Evolutionary conservation across 352 stramenopile species (phyloP).

Genomic region (Globisporangium iwayamae): DNA sequence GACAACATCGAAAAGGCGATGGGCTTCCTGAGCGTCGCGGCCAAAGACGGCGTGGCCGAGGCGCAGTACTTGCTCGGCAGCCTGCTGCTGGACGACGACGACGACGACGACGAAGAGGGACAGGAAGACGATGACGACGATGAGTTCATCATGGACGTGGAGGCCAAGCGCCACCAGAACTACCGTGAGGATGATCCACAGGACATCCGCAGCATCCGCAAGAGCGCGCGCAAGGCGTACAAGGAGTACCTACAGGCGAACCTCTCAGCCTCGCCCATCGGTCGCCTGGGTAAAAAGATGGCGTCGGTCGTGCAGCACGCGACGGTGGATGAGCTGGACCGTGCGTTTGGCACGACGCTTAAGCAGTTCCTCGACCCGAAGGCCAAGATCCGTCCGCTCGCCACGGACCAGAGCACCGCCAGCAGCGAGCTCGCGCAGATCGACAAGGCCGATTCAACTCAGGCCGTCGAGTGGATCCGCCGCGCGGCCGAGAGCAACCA

Average conservation of each 20-base stretch:
- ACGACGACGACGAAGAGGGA: constrained; percentile 23
- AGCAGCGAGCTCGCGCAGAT: constrained; percentile 19
- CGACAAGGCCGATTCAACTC: constrained; percentile 47
- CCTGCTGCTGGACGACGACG: constrained; percentile 47
- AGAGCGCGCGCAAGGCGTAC: constrained; percentile 71
- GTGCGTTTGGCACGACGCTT: constrained; percentile 68
- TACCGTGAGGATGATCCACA: constrained; percentile 40
- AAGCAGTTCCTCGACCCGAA: constrained; percentile 65
- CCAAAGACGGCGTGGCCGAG: constrained; percentile 59
- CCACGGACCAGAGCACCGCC: constrained; percentile 21
- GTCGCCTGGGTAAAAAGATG: constrained; percentile 23
- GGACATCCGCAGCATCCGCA: constrained; percentile 76
- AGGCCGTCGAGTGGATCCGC: constrained; percentile 78
- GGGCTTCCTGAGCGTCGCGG: constrained; percentile 54
- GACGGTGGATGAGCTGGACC: constrained; percentile 54
- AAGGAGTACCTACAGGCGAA: constrained; percentile 64
- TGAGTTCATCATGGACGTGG: constrained; percentile 59
- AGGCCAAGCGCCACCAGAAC: constrained; percentile 59
- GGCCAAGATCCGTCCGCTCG: constrained; percentile 44
- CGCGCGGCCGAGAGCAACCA: constrained; percentile 72
- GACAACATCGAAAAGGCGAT: constrained; percentile 59
- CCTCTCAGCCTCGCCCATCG: constrained; percentile 17
- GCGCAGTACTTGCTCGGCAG: constrained; percentile 73
- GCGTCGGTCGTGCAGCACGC: constrained; percentile 25
- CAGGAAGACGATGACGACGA: constrained; percentile 20